Evolutionary conservation across 352 stramenopile genomes (phyloP), one percentile per base, ranked within the genome.

Genomic region (Pythium folliculosum): DNA sequence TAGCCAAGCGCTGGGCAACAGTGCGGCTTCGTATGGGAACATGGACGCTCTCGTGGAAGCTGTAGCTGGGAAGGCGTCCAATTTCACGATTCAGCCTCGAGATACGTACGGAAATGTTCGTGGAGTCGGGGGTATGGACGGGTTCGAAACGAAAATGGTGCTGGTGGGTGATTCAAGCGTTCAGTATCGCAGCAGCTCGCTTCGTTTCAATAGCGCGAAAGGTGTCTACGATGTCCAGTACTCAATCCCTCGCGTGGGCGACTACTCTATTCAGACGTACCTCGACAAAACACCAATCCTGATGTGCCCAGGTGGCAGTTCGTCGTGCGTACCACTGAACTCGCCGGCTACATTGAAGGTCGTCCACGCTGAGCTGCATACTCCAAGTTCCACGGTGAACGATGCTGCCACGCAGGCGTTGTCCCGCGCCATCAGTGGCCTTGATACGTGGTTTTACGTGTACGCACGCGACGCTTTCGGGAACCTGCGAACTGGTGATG

Each of bases 21-120:
- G 64, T 16, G 73, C 72, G 5, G 76, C 81, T 0, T 79, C 73
- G 0, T 91, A 89, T 25, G 82, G 81, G 22, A 76, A 84, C 1
- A 77, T 98, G 38, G 89, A 99, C 63, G 85, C 80, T 27, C 69
- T 98, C 25, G 73, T 96, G 14, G 92, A 98, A 78, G 94, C 91
- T 7, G 88, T 97, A 8, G 94, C 95, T 14, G 97, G 97, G 6
- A 82, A 93, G 13, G 91, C 91, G 12, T 90, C 91, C 7, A 97
- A 94, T 68, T 97, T 99, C 68, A 96, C 90, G n/a, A 97, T 99
- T 54, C 94, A 98, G 69, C 85, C 96, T 3, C 96, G 97, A 38
- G 97, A 99, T 72, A 95, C 93, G 0, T 98, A 97, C 72, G 82
- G 80, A 2, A 99, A 99, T 65, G 75, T 23, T 27, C 76, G 67